A percentile compares a stretch with the other conserved stretches of the same genome.
Conservation (phyloP, 2,329 filamentous ascomycete genomes). For the Fusarium acutatum region DNA sequence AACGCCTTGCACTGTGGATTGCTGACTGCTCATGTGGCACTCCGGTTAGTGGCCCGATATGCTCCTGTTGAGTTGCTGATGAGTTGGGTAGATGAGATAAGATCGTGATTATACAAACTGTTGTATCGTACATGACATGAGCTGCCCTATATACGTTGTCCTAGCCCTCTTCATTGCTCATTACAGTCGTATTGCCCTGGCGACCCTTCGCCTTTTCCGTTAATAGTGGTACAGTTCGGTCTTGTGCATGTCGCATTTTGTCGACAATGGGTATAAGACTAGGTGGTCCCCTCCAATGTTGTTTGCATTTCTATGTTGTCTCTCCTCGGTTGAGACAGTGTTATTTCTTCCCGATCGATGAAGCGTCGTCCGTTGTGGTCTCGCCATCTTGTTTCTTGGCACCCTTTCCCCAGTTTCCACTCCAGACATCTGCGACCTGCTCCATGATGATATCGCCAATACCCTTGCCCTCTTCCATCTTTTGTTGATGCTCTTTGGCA, state of each 20-base stretch:
- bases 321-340: slow-evolving; percentile 21
- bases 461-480: slow-evolving; percentile 64
- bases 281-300: background rate
- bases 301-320: slow-evolving; percentile 20
- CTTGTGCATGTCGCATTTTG: slow-evolving; percentile 13
- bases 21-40: background rate
- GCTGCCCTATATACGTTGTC: background rate
- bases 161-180: background rate
- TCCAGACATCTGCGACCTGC: slow-evolving; percentile 64
- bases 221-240: slow-evolving; percentile 28
- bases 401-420: slow-evolving; percentile 47
- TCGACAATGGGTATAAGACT: background rate
- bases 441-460: slow-evolving; percentile 65
- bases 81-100: background rate
- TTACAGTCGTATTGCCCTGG: background rate
- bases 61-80: background rate
- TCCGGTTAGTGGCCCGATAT: background rate
- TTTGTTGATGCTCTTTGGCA: slow-evolving; percentile 60
- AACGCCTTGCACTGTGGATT: background rate
- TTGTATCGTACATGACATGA: slow-evolving; percentile 20
- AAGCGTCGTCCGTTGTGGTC: slow-evolving; percentile 13
- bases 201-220: background rate
- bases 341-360: slow-evolving; percentile 36
- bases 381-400: slow-evolving; percentile 43
- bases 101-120: slow-evolving; percentile 7